phyloP scores from a whole-genome alignment of 192 early-diverging fungal genomes.

The Jimgerdemannia lactiflua region DNA sequence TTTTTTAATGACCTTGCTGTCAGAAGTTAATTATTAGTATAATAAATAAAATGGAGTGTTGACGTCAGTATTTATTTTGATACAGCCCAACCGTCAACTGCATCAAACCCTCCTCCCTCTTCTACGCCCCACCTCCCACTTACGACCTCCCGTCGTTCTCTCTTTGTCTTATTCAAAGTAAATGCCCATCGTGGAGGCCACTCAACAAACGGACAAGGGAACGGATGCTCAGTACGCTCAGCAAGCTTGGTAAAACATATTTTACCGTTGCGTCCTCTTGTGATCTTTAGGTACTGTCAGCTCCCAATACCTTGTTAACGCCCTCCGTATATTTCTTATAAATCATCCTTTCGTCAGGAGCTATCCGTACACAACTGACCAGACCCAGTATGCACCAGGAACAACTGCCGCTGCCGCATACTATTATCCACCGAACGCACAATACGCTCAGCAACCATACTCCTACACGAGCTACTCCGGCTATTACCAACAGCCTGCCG shows the following conservation, averaged over 20 bases:
- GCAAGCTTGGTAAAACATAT: constrained; percentile 30
- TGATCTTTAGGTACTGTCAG: constrained; percentile 3
- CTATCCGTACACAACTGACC: constrained; percentile 27
- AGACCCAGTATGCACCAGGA: constrained; percentile 25
- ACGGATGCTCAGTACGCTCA: constrained; percentile 35
- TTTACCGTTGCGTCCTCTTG: constrained; percentile 2
- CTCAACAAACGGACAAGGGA: constrained; percentile 10
- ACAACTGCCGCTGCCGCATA: constrained; percentile 1
- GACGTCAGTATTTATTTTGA: too few species aligned
- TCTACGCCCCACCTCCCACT: neutral
- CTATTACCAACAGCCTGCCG: constrained; percentile 5
- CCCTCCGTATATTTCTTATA: constrained; percentile 2
- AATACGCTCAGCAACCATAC: constrained; percentile 36
- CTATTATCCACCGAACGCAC: neutral
- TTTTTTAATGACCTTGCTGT: too few species aligned
- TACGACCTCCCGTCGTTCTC: neutral
- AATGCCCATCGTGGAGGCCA: constrained; percentile 21
- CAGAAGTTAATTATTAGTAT: too few species aligned
- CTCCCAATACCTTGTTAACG: constrained; percentile 1
- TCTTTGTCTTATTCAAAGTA: neutral
- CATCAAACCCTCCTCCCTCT: neutral
- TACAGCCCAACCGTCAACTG: too few species aligned
- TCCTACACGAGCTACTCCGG: constrained; percentile 28
- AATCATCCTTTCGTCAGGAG: constrained; percentile 7
- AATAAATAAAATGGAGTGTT: neutral